A percentile compares a stretch with the other conserved stretches of the same genome.
phyloP scores from a whole-genome alignment of 106 monocot genomes.

The Platanthera guangdongensis region DNA sequence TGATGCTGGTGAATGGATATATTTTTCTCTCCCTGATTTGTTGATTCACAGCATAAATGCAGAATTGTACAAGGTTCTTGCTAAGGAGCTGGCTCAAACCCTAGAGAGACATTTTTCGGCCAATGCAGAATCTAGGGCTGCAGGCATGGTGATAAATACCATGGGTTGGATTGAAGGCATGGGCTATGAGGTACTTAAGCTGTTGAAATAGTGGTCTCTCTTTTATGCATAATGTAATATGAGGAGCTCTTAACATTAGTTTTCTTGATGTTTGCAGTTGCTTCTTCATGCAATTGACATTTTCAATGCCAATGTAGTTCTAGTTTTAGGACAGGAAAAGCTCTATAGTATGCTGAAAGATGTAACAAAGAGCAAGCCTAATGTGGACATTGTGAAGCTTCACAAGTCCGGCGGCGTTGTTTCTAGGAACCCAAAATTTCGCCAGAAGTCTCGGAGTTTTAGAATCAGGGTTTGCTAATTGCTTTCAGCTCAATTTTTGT shows the following conservation, averaged over 20 bases:
- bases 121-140: constrained; percentile 89
- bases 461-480: constrained; percentile 59
- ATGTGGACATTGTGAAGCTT: constrained; percentile 90
- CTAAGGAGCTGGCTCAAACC: constrained; percentile 83
- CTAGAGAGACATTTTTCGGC: constrained; percentile 80
- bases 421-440: constrained; percentile 64
- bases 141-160: constrained; percentile 99
- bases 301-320: constrained; percentile 80
- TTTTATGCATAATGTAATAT: constrained; percentile 1
- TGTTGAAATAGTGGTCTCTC: neutral
- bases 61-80: constrained; percentile 81
- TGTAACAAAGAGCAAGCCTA: constrained; percentile 56
- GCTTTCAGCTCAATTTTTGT: neutral
- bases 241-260: neutral
- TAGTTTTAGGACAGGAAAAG: constrained; percentile 96
- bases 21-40: neutral
- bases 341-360: constrained; percentile 90
- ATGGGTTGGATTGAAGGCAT: constrained; percentile 99
- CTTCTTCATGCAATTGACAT: constrained; percentile 89
- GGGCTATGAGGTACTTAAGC: constrained; percentile 75
- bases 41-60: constrained; percentile 61
- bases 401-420: constrained; percentile 97
- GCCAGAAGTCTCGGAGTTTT: constrained; percentile 59
- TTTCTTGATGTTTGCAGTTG: constrained; percentile 39
- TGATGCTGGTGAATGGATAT: neutral